Base-by-base conservation (phyloP, 2,329 filamentous ascomycete species). In the Bimuria novae-zelandiae region DNA sequence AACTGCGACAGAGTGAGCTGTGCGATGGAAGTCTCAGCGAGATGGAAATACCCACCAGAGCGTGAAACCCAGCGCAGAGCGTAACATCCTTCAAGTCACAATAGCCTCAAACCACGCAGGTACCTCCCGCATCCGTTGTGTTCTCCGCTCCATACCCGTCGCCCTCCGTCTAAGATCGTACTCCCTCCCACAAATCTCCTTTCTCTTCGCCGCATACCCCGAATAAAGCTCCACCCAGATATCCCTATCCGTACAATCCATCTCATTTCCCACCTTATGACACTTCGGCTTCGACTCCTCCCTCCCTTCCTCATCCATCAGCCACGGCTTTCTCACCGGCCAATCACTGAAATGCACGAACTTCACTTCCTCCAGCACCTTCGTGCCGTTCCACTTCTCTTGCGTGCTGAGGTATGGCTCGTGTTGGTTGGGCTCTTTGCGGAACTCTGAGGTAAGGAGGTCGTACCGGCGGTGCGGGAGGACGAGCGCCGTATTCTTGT, bases 281-380 rank as follows among this genome's bases (percentile, higher is more conserved):
- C 46, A 49, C 37, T 42, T 42, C 12, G 46, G 46, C 25, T 32
- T 16, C 37, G 33, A 22, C n/a, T 49, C 25, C 37, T 30, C n/a
- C 7, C 19, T 8, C 12, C 22, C 36, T 19, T 11, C 4, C 36
- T 41, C 27, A 6, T 37, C 25, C 22, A 43, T 17, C 37, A 50
- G 36, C 47, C 47, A 50, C 29, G 47, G 47, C 39, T 50, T 50
- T 11, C 17, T 37, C 37, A 50, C 21, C 7, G 37, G 47, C 47
- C 47, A 50, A 16, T 50, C 47, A 19, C 82, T 85, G 63, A 89
- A 89, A 67, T 89, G 86, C 1, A 89, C 72, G 7, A 85, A 79
- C 54, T 86, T 87, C 7, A 84, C 81, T 59, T 87, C 83, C 4
- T 77, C 76, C 32, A 83, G 73, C 0, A 77, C 76, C 16, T 61